A percentile compares a stretch with the other conserved stretches of the same genome.
Evolutionary conservation across 805 yeast genomes (phyloP).

Genomic region (Yamadazyma ubonensis): DNA sequence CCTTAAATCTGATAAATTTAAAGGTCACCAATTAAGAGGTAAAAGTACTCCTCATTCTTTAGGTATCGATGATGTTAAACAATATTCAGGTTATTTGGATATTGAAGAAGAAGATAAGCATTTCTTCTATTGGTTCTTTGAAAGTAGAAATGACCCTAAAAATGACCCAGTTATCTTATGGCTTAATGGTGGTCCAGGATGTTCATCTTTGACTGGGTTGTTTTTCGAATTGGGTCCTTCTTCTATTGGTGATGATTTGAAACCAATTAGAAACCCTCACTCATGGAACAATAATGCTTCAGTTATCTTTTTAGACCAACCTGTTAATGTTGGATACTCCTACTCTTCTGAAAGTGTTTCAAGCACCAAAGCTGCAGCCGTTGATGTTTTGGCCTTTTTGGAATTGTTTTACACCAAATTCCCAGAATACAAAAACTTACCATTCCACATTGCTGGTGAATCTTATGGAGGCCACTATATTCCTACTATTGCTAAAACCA

Average conservation of each 20-base stretch:
- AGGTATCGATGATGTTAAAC: conserved; percentile 80
- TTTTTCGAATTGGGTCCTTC: conserved; percentile 37
- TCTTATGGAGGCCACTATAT: conserved; percentile 49
- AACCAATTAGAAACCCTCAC: conserved; percentile 31
- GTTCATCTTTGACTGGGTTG: conserved; percentile 34
- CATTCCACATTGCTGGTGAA: conserved; percentile 43
- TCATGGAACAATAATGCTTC: conserved; percentile 38
- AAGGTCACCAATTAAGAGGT: conserved; percentile 59
- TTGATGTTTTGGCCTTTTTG: conserved; percentile 36
- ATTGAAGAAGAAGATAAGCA: conserved; percentile 68
- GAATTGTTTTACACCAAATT: conserved; percentile 38
- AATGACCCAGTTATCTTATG: conserved; percentile 36
- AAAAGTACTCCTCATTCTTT: conserved; percentile 59
- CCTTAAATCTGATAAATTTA: conserved; percentile 37
- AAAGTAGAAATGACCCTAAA: conserved; percentile 43
- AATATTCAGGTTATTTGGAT: conserved; percentile 84
- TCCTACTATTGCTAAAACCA: conserved; percentile 45
- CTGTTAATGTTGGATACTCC: conserved; percentile 34
- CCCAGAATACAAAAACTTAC: conserved; percentile 27
- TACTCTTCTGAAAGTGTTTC: conserved; percentile 32
- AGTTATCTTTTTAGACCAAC: conserved; percentile 41
- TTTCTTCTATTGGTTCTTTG: conserved; percentile 47
- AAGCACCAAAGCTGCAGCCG: conserved; percentile 33
- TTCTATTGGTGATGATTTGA: conserved; percentile 25
- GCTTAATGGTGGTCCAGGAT: conserved; percentile 41